Base-by-base conservation (phyloP, 2,329 filamentous ascomycete genomes). In the Furcasterigmium furcatum region DNA sequence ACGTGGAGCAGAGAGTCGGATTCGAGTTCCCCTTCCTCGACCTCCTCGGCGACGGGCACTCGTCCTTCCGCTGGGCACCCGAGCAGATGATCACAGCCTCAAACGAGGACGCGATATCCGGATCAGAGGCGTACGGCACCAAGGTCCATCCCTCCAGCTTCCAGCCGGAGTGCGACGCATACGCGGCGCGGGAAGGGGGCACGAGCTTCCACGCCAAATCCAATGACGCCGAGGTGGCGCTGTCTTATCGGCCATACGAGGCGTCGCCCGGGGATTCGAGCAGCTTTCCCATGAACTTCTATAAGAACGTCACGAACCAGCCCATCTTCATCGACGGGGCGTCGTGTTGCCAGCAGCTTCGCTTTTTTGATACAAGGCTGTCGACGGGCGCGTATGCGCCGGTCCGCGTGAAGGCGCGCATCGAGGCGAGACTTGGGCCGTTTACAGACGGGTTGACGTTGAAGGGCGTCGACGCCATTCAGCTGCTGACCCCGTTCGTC, bases 11-110 rank as follows among this genome's bases (percentile, higher is more conserved):
- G 76, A 72, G 72, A 30, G 61, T 71, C 16, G 69, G 72, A 9
- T 70, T 78, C 48, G 71, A 76, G 51, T 81, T 79, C 46, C 78
- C 78, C 1, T 82, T 81, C 55, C 48, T 81, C 30, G 77, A 80
- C 54, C 55, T 77, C 6, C 61, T 78, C 3, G 64, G 66, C 41
- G 74, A 80, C 57, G 72, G 71, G 27, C 61, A 67, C 49, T 72
- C 73, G 1, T 71, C 69, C 3, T 82, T 79, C 61, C 71, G 71
- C 32, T 79, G 73, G 67, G 66, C 66, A 0, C 68, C 69, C 0
- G 65, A 67, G 3, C 65, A 76, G 44, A 58, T 79, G 46, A 71
- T 80, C 50, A 70, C 66, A 3, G 65, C 67, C 2, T 52, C 50
- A 45, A 70, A 73, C 51, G 49, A 58, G 2, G 55, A 69, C 6